These are phyloP conservation scores for Geotrichum aggregatum DNA, from an alignment of 1,139 yeast genomes.

Conservation along the genomic window DNA sequence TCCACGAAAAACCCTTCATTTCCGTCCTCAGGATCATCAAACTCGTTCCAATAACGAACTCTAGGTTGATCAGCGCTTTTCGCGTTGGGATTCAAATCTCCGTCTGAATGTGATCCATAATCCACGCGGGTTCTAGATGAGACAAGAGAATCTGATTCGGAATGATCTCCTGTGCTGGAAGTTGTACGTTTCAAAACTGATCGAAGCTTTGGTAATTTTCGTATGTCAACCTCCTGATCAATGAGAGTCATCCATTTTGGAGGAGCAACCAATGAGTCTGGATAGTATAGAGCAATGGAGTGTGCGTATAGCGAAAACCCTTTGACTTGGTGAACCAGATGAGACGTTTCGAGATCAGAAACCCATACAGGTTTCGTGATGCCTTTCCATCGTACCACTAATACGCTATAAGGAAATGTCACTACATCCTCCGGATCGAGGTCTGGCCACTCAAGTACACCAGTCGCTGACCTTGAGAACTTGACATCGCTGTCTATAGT, in stretches of 20 bases:
- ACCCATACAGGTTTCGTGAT: slow-evolving; percentile 40
- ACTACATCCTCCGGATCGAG: slow-evolving; percentile 32
- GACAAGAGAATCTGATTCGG: neutral
- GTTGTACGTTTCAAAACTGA: neutral
- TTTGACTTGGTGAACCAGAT: slow-evolving; percentile 37
- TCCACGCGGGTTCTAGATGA: neutral
- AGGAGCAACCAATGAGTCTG: slow-evolving; percentile 23
- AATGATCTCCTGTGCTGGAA: neutral
- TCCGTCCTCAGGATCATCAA: slow-evolving; percentile 58
- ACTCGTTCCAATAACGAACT: slow-evolving; percentile 66
- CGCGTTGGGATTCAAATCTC: neutral
- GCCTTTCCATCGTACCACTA: slow-evolving; percentile 46
- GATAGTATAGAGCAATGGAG: slow-evolving; percentile 26
- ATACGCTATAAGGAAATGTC: slow-evolving; percentile 46
- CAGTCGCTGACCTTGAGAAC: slow-evolving; percentile 32
- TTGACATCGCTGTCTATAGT: slow-evolving; percentile 41
- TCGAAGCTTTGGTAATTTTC: slow-evolving; percentile 31
- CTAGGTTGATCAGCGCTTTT: slow-evolving; percentile 32
- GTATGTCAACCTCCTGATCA: slow-evolving; percentile 36
- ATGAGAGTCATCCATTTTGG: slow-evolving; percentile 39
- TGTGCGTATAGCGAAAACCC: slow-evolving; percentile 39
- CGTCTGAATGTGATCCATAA: slow-evolving; percentile 6
- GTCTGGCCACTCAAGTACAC: neutral
- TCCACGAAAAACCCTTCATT: slow-evolving; percentile 37
- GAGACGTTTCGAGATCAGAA: slow-evolving; percentile 37